phyloP scores from a whole-genome alignment of 345 rosid species.

The Moricandia moricandioides region DNA sequence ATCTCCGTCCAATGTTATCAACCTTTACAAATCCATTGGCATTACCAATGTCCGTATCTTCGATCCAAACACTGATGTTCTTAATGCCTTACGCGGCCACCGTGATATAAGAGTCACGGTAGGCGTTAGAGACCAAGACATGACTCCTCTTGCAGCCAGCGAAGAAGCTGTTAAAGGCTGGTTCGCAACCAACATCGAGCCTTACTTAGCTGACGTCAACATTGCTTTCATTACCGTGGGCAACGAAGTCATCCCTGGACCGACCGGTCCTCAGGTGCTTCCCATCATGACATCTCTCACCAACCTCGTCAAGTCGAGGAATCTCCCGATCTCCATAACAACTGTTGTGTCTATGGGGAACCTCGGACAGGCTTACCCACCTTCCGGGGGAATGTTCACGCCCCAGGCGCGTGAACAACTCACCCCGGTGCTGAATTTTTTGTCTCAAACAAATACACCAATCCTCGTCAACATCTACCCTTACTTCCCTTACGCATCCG shows the following conservation, averaged over 20 bases:
- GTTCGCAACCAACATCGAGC: conserved; percentile 30
- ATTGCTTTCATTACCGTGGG: conserved; percentile 37
- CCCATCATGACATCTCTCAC: conserved; percentile 37
- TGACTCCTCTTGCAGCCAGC: conserved; percentile 27
- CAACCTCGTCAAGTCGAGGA: conserved; percentile 13
- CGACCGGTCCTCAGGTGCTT: conserved; percentile 14
- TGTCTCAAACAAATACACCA: conserved; percentile 25
- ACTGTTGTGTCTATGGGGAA: conserved; percentile 19
- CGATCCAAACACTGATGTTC: conserved; percentile 34
- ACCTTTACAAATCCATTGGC: conserved; percentile 29
- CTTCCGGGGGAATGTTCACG: conserved; percentile 36
- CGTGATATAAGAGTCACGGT: conserved; percentile 23
- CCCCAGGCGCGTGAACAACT: conserved; percentile 8
- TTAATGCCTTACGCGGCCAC: conserved; percentile 35
- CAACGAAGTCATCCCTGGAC: conserved; percentile 46
- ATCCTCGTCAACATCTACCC: conserved; percentile 45
- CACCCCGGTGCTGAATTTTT: conserved; percentile 18
- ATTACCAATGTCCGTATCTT: conserved; percentile 32
- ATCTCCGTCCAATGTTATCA: conserved; percentile 33
- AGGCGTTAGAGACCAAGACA: conserved; percentile 39
- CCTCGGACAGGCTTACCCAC: conserved; percentile 45
- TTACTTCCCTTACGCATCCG: conserved; percentile 37
- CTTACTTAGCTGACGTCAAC: conserved; percentile 29
- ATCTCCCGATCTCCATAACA: conserved; percentile 30
- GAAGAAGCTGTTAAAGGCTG: conserved; percentile 30